phyloP scores from a whole-genome alignment of 495 filamentous ascomycete genomes.

The Massariosphaeria phaeospora region DNA sequence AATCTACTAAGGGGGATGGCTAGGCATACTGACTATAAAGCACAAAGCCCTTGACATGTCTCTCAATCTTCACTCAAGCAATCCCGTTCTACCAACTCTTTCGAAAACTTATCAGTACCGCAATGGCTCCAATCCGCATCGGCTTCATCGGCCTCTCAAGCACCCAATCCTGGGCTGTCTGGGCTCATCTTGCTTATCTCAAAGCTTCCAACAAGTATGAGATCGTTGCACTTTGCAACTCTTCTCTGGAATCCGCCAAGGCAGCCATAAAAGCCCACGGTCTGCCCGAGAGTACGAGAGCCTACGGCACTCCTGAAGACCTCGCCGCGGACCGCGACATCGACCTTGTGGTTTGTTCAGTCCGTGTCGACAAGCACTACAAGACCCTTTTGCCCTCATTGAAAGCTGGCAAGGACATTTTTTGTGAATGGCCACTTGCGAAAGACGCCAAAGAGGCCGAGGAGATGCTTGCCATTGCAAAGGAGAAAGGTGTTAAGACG shows the following conservation, averaged over 20 bases:
- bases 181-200: constrained; percentile 55
- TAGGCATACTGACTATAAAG: too few relatives aligned
- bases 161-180: constrained; percentile 45
- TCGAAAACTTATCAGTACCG: background rate
- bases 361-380: constrained; percentile 53
- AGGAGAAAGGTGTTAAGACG: constrained; percentile 42
- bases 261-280: constrained; percentile 47
- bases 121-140: constrained; percentile 24
- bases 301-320: constrained; percentile 51
- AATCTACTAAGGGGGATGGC: constrained; percentile 3
- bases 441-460: constrained; percentile 35
- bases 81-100: background rate
- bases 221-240: constrained; percentile 58
- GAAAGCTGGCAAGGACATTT: constrained; percentile 52
- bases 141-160: constrained; percentile 29
- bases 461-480: constrained; percentile 44
- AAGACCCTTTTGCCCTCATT: constrained; percentile 46
- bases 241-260: constrained; percentile 46
- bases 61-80: background rate
- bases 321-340: constrained; percentile 52
- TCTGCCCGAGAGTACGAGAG: constrained; percentile 44
- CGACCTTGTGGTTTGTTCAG: constrained; percentile 55
- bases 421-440: constrained; percentile 53
- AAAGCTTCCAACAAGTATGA: constrained; percentile 42
- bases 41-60: too few relatives aligned